Evolutionary conservation across 805 yeast genomes (phyloP), one percentile per base, ranked within the genome.

Genomic region (Kodamaea fukazawae): DNA sequence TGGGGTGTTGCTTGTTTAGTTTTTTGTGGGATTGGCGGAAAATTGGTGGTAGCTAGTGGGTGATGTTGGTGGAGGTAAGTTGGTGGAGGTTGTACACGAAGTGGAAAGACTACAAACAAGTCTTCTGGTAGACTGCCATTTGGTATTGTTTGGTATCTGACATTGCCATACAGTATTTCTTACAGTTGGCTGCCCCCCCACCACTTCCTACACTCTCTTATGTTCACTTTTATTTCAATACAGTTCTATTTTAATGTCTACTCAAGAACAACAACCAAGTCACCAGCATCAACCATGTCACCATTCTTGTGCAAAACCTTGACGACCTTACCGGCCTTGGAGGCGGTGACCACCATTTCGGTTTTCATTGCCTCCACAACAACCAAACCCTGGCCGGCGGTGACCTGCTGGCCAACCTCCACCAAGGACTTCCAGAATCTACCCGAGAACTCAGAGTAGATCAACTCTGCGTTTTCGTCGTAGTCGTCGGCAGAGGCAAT

Each of bases 291-390:
- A 29, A 91, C 95, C 85, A 93, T 86, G 56, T 91, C 96, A 55
- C 98, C 98, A 56, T 88, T 87, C 40, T 74, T 72, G 60, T 88
- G 96, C 42, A 79, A 62, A 32, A 87, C 69, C 65, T 85, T 84
- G 35, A 76, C 57, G 15, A 87, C 90, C 55, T 77, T 83, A 53
- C 96, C 95, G 15, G 70, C 68, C 41, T 57, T 70, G 1, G 95
- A 75, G 14, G 97, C 79, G 40, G 64, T 71, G 26, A 91, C 95
- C 36, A 79, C 76, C 97, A 91, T 91, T 65, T 91, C 99, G 0
- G 98, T 93, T 73, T 91, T 91, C 99, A 91, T 91, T 40, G 99
- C 98, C 64, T 91, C 99, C 39, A 91, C 86, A 29, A 93, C 88
- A 49, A 91, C 76, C 45, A 91, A 71, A 4, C 88, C 88, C 52